Base-by-base conservation (phyloP, 1,139 yeast genomes). In the Protomyces inouyei region DNA sequence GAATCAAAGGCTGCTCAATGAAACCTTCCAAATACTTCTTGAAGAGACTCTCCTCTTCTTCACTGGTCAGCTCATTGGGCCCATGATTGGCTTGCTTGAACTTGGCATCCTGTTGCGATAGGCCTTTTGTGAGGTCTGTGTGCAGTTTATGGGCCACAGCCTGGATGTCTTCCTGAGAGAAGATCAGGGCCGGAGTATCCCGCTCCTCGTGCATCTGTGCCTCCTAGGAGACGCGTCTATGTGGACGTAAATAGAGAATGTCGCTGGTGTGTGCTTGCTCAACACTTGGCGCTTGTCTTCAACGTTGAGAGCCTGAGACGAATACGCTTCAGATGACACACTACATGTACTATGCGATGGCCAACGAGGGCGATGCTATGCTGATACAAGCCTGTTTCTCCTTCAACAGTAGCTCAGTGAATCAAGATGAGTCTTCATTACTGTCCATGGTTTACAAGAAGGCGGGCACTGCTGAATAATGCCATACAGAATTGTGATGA, bases 1-100 rank as follows among this genome's bases (percentile, higher is more conserved):
- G 78, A 69, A 93, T 92, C 76, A 93, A 80, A 18, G 97, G 97
- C 76, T 92, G 96, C 70, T 87, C 93, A 71, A 88, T 86, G 73
- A 93, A 92, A 64, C 86, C 89, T 65, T 86, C 80, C 28, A 90
- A 65, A 71, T 93, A 93, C 74, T 88, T 87, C 77, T 82, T 76
- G 16, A 82, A 67, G 59, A 92, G 72, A 66, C 84, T 83, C 70
- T 92, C 97, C 52, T 87, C 91, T 64, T 89, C 96, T 12, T 87
- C 90, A 16, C 81, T 77, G 10, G 80, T 76, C 63, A 93, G 79
- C 72, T 88, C 96, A 74, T 90, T 88, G 52, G 81, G 71, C 0
- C 98, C 98, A 72, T 90, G 87, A 32, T 86, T 77, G 32, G 85
- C 80, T 71, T 92, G 82, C 70, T 97, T 80, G 59, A 55, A 60